Base-by-base conservation (phyloP, 345 rosid species). In the Gynandropsis gynandra region DNA sequence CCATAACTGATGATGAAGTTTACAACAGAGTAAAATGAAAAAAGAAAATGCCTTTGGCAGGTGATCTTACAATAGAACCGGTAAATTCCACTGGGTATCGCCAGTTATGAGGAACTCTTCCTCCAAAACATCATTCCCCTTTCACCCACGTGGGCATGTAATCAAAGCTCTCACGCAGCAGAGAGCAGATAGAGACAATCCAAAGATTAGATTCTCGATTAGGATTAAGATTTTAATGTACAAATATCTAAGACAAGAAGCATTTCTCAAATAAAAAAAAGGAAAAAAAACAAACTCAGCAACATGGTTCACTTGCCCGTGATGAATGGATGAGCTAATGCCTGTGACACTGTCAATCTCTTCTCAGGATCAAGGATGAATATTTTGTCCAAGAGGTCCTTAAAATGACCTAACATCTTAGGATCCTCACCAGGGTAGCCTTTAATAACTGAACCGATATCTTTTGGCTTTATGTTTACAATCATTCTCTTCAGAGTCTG, bases 261-360 rank as follows among this genome's bases (percentile, higher is more conserved):
- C 84, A 69, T 68, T 76, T 80, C 82, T 74, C 76, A 77, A 80
- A 83, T 74, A 80, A 82, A 76, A 12, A 16, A 24, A 1, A 11
- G 44, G 9, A 50, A 51, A 39, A 41, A 80, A 73, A 73, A 76
- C n/a, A n/a, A n/a, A n/a, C n/a, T 57, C 90, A 73, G 75, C 81
- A 80, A 78, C 84, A 64, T 64, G 50, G 73, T 79, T 93, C 99
- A 93, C 97, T 93, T 93, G 99, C 99, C 97, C 75, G 89, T 85
- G 94, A 93, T 85, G 85, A 85, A 93, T 63, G 97, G 95, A 78
- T 93, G 99, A 62, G 68, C 71, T 68, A 85, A 80, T 29, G 97
- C 92, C 74, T 88, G 97, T 39, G 80, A 60, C 18, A 93, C 99
- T 20, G 95, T 83, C 75, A 85, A 50, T 74, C 99, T 81, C 87